Evolutionary conservation across 768 basidiomycete genomes (phyloP), one percentile per base, ranked within the genome.

Genomic region (Lactifluus pinguis): DNA sequence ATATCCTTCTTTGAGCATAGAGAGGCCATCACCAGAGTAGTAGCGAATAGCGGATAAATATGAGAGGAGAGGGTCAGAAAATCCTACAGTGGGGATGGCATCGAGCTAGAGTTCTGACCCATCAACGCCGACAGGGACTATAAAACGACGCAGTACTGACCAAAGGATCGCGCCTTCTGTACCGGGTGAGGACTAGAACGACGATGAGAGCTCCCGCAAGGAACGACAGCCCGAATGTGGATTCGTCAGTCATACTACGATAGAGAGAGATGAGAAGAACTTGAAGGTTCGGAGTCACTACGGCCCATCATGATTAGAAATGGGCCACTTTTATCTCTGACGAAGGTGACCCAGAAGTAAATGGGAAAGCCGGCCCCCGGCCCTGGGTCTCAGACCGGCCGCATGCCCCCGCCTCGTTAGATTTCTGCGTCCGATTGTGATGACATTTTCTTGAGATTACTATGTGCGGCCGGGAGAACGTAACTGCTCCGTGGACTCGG

Each of bases 71-170:
- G 69, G 67, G 11, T 49, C 57, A 2, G 60, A 68, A 6, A 62
- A 68, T 3, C 74, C 72, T 2, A 70, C 53, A 4, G 71, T 68
- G 0, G 75, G 75, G 2, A 76, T 70, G 0, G 59, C 59, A 36
- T 55, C 42, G 32, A 61, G 60, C 60, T 61, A 39, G 19, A 21
- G 9, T 30, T 3, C 11, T 2, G 14, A 48, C 17, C n/a, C 4
- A 41, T 59, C 5, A 41, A 38, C 4, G n/a, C 25, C 11, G 9
- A 8, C 4, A 5, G 10, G 11, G 6, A 14, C 21, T 8, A 30
- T 4, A 17, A 39, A 8, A 4, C 25, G 45, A 48, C 19, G 9
- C 25, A 15, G 6, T 8, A 45, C 58, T 30, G 10, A 59, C 58
- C 6, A 53, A 17, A n/a, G 58, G 53, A 45, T 61, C 41, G 4